A percentile compares a stretch with the other conserved stretches of the same genome.
phyloP scores from a whole-genome alignment of 495 filamentous ascomycete species.

The Oidiodendron maius region DNA sequence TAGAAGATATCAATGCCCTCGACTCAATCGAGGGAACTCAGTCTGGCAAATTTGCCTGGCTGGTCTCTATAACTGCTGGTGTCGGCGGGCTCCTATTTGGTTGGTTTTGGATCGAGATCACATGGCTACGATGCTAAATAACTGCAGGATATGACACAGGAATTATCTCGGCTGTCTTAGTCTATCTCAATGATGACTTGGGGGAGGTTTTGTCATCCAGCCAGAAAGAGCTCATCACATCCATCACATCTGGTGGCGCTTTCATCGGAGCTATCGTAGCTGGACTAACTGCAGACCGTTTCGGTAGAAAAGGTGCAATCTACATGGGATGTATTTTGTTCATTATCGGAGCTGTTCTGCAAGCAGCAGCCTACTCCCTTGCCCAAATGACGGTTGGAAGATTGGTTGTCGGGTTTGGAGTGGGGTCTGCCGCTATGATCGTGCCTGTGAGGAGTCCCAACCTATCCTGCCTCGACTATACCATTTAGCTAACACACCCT shows the following conservation, averaged over 20 bases:
- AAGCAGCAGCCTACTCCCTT: conserved; percentile 39
- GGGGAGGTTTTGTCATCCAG: conserved; percentile 22
- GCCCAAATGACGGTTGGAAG: conserved; percentile 43
- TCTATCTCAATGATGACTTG: conserved; percentile 30
- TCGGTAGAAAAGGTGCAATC: conserved; percentile 41
- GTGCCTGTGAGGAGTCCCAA: too few species aligned
- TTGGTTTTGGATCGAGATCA: too few species aligned
- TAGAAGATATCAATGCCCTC: conserved; percentile 11
- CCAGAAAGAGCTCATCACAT: conserved; percentile 43
- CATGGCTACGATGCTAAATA: too few species aligned
- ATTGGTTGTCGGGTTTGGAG: conserved; percentile 45
- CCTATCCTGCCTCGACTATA: too few species aligned
- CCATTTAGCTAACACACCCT: too few species aligned
- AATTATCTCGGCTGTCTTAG: conserved; percentile 41
- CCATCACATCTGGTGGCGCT: conserved; percentile 40
- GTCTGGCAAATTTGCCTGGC: conserved; percentile 27
- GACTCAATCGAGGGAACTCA: conserved; percentile 27
- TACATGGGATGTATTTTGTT: conserved; percentile 43
- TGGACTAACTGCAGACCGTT: conserved; percentile 42
- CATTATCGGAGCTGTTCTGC: conserved; percentile 37
- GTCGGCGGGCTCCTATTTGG: conserved; percentile 34
- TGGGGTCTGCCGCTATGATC: conserved; percentile 47
- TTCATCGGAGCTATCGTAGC: conserved; percentile 45
- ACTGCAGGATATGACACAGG: conserved; percentile 40
- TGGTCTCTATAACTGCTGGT: conserved; percentile 35